Percentiles rank a stretch among this genome's conserved stretches.
Evolutionary conservation across 1,284 basidiomycete species (phyloP).

Genomic region (Hemileia vastatrix): DNA sequence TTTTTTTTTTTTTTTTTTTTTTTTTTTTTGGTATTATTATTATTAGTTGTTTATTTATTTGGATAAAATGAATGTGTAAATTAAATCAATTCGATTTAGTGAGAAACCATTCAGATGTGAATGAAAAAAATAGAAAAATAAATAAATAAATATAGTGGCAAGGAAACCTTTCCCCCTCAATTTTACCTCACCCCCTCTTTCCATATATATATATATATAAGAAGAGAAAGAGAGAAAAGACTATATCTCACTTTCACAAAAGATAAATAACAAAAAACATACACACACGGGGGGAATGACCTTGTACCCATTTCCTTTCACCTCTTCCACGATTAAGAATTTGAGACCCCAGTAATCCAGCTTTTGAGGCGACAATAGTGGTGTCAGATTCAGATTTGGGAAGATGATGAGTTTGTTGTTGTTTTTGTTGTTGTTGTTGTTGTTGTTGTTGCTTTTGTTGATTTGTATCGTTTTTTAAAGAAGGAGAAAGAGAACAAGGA

Average conservation of each 20-base stretch:
- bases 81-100: not conserved
- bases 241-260: too few species aligned
- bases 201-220: not conserved
- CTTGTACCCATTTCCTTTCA: slow-evolving; percentile 16
- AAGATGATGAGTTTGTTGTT: not conserved
- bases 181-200: too few species aligned
- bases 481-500: too few species aligned
- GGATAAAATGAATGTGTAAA: too few species aligned
- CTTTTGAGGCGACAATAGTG: slow-evolving; percentile 4
- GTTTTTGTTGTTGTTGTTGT: not conserved
- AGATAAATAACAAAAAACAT: not conserved
- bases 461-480: too few species aligned
- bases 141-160: not conserved
- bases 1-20: too few species aligned
- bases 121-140: not conserved
- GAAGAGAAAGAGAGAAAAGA: not conserved
- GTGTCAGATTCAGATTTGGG: too few species aligned
- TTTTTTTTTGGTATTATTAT: too few species aligned
- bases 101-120: not conserved
- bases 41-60: too few species aligned
- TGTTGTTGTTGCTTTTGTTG: too few species aligned
- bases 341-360: slow-evolving; percentile 14
- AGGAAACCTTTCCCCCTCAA: too few species aligned
- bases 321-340: not conserved
- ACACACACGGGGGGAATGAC: slow-evolving; percentile 7